Evolutionary conservation across 192 early-diverging fungal species (phyloP).

Genomic region (Gonapodya prolifera): DNA sequence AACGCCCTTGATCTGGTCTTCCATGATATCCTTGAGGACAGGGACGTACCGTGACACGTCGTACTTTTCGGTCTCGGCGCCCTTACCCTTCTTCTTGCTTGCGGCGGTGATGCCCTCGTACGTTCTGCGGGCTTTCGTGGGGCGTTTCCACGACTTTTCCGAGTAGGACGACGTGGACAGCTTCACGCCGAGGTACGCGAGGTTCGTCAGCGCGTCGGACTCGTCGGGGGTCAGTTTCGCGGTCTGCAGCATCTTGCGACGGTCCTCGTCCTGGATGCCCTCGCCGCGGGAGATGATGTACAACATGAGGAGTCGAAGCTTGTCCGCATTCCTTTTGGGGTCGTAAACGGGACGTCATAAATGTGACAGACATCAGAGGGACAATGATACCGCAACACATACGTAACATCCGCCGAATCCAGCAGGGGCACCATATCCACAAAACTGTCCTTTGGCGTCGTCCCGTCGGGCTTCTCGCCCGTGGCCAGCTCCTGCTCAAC

Average conservation of each 20-base stretch:
- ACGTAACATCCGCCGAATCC: constrained; percentile 52
- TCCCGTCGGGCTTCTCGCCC: constrained; percentile 63
- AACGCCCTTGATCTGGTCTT: constrained; percentile 41
- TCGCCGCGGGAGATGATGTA: constrained; percentile 62
- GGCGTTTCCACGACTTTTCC: constrained; percentile 26
- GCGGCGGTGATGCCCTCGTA: constrained; percentile 32
- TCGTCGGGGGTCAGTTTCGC: constrained; percentile 60
- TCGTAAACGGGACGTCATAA: background rate
- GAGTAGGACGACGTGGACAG: constrained; percentile 13
- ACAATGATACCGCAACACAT: background rate
- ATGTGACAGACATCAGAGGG: background rate
- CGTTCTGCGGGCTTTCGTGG: constrained; percentile 33
- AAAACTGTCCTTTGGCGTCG: constrained; percentile 46
- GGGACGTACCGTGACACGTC: constrained; percentile 71
- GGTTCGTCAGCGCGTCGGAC: constrained; percentile 67
- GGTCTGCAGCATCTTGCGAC: constrained; percentile 48
- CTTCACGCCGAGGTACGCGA: constrained; percentile 50
- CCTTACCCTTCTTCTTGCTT: constrained; percentile 36
- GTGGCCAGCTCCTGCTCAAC: constrained; percentile 76
- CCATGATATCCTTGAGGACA: constrained; percentile 51
- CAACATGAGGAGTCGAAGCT: constrained; percentile 63
- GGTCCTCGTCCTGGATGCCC: constrained; percentile 60
- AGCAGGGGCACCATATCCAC: constrained; percentile 65
- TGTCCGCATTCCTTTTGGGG: constrained; percentile 45
- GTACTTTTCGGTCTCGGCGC: constrained; percentile 48